Evolutionary conservation across 176 grass and related monocot species (phyloP).

Genomic region (Elymus sibiricus): DNA sequence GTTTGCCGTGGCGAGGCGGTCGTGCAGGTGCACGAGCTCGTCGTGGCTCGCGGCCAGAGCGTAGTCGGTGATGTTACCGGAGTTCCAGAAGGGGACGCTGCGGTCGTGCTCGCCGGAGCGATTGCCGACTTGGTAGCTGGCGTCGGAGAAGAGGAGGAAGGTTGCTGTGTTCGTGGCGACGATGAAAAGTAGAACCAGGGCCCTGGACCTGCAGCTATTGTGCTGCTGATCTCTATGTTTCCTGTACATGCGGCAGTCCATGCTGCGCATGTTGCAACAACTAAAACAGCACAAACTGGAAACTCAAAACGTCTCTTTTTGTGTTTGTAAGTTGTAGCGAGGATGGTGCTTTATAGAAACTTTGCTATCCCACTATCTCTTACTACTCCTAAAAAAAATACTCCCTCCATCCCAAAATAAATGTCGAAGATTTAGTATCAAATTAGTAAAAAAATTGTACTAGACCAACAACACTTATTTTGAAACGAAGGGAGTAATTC

Average conservation of each 20-base stretch:
- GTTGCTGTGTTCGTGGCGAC: constrained; percentile 30
- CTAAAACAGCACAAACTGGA: neutral
- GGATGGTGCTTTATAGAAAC: neutral
- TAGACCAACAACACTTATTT: too few species aligned
- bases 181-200: constrained; percentile 31
- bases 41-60: constrained; percentile 22
- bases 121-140: neutral
- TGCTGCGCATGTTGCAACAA: constrained; percentile 39
- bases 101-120: constrained; percentile 18
- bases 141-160: constrained; percentile 45
- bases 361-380: neutral
- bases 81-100: constrained; percentile 30
- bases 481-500: too few species aligned
- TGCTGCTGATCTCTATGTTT: constrained; percentile 7
- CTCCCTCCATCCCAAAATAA: too few species aligned
- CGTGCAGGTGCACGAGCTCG: constrained; percentile 35
- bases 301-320: neutral
- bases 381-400: too few species aligned
- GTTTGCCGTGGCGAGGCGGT: constrained; percentile 41
- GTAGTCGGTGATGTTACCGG: constrained; percentile 35
- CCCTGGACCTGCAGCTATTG: neutral
- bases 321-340: neutral
- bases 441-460: too few species aligned
- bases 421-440: too few species aligned
- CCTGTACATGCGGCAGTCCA: constrained; percentile 43